Evolutionary conservation across 306 rosid species (phyloP), one percentile per base, ranked within the genome.

Genomic region (Hippophae rhamnoides): DNA sequence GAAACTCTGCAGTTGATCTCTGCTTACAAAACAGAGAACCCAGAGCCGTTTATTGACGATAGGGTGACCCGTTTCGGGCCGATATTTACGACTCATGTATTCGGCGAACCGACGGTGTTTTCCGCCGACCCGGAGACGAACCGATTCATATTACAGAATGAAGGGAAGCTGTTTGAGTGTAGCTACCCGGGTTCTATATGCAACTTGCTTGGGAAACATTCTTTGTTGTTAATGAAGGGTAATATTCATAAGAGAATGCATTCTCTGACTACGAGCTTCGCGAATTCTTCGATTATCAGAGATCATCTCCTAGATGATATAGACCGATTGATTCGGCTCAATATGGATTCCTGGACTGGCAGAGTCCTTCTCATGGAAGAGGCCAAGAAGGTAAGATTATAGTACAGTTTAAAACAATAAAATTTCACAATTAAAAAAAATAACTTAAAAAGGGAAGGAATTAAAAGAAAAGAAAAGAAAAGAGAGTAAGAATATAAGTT

Each of bases 151-250:
- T 46, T 92, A 7, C 73, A 68, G 76, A 92, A 92, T 68, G 99
- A 92, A 61, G 97, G 95, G 82, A 92, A 86, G 80, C 79, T 87
- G 5, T 80, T 92, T 13, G 96, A 88, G 72, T 69, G 89, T 27
- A 88, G 96, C 72, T 92, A 92, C 62, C 99, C 99, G 31, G 79
- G 89, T 54, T 92, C 99, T 49, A 88, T 92, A 63, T 81, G 90
- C 23, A 92, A 92, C 69, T 69, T 92, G 43, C 64, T 92, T 0
- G 99, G 99, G 3, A 88, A 81, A 48, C 95, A 92, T 70, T 92
- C 99, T 10, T 38, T 92, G 73, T 41, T 92, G 25, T 68, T 92
- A 13, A 82, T 92, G 96, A 92, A 83, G 46, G 99, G 99, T 1
- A 42, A 49, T 9, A 81, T 92, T 5, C 99, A 92, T 50, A 88